phyloP scores from a whole-genome alignment of 2,329 filamentous ascomycete genomes.

The Verticillium nonalfalfae region DNA sequence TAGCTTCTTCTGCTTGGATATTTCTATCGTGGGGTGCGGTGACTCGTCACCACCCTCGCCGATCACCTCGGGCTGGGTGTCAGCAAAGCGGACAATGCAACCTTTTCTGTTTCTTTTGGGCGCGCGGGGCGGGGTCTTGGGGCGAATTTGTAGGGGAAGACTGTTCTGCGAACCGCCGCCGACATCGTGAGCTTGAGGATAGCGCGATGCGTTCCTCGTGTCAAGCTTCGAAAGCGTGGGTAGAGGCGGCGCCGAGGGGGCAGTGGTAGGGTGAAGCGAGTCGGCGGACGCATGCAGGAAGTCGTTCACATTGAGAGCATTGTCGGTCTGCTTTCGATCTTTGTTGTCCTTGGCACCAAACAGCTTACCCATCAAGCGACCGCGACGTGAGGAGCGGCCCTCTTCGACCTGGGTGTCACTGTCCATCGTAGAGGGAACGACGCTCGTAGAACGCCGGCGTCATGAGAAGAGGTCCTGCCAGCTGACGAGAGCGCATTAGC shows the following conservation, averaged over 20 bases:
- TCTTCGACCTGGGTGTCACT: conserved; percentile 34
- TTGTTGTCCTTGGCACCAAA: conserved; percentile 42
- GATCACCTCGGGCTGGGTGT: conserved; percentile 71
- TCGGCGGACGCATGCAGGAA: conserved; percentile 54
- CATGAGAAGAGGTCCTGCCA: background rate
- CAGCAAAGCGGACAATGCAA: conserved; percentile 67
- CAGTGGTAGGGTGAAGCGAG: conserved; percentile 45
- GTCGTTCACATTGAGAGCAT: conserved; percentile 43
- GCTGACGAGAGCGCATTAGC: background rate
- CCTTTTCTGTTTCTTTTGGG: conserved; percentile 55
- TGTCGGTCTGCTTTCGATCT: conserved; percentile 27
- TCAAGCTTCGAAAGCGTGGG: conserved; percentile 46
- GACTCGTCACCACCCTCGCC: conserved; percentile 89
- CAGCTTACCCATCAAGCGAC: conserved; percentile 58
- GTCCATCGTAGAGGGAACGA: conserved; percentile 28
- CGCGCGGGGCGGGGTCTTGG: conserved; percentile 28
- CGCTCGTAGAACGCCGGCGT: background rate
- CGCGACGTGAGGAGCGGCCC: conserved; percentile 36
- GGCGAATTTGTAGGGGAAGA: conserved; percentile 33
- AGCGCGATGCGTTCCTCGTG: conserved; percentile 47
- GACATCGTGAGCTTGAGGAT: conserved; percentile 46
- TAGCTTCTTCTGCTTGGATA: conserved; percentile 51
- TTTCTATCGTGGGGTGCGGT: conserved; percentile 63
- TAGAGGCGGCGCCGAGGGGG: conserved; percentile 32
- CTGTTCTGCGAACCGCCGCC: conserved; percentile 34